Conservation (phyloP, 2,329 filamentous ascomycete species). For the Fusarium equiseti region DNA sequence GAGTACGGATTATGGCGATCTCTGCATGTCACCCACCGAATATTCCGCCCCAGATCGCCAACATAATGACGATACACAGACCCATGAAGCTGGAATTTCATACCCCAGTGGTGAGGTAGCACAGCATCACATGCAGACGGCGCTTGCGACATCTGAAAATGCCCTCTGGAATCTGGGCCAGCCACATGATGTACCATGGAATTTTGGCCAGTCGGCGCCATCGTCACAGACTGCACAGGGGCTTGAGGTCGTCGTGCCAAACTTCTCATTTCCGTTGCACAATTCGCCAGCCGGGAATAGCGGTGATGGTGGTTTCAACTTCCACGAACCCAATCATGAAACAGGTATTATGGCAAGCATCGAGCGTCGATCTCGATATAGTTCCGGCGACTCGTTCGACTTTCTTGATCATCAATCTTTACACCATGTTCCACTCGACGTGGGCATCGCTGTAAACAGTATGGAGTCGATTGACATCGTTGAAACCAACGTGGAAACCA, state of each 20-base stretch:
- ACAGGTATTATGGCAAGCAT: fast-evolving
- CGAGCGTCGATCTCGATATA: no score
- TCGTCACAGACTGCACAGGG: not conserved
- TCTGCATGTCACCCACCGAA: not conserved
- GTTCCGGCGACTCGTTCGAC: fast-evolving
- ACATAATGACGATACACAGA: fast-evolving
- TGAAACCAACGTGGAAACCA: fast-evolving
- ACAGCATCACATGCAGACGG: fast-evolving
- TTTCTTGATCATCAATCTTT: fast-evolving
- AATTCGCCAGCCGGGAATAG: fast-evolving
- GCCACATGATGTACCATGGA: fast-evolving
- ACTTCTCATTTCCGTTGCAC: not conserved
- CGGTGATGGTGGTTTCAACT: no score
- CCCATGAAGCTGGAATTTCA: fast-evolving
- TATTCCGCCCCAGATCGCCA: not conserved
- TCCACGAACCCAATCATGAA: fast-evolving
- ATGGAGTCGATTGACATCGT: not conserved
- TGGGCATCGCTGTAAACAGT: fast-evolving
- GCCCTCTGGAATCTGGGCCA: fast-evolving
- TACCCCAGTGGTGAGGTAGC: fast-evolving
- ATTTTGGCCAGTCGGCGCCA: fast-evolving
- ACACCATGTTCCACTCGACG: fast-evolving
- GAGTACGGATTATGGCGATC: not conserved
- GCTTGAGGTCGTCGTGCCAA: not conserved
- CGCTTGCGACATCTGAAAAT: fast-evolving